Evolutionary conservation across 257 asterid species (phyloP).

Genomic region (Jaltomata sinuosa): DNA sequence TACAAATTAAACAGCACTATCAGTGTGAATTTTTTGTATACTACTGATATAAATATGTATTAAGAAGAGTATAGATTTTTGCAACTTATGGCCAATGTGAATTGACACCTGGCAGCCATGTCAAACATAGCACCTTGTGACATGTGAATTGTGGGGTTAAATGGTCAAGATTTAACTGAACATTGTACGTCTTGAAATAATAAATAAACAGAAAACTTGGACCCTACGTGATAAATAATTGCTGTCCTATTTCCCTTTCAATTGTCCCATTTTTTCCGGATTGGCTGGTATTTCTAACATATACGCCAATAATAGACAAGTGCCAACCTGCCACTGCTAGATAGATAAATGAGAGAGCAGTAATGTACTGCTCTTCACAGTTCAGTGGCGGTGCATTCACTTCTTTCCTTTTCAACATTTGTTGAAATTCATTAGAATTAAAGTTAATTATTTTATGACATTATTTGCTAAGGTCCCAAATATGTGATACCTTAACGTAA

Average conservation of each 20-base stretch:
- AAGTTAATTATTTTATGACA: not conserved
- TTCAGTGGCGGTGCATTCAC: slow-evolving; percentile 3
- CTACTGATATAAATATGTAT: no score
- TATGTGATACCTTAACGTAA: not conserved
- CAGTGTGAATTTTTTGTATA: no score
- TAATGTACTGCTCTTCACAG: not conserved
- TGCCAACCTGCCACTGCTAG: slow-evolving; percentile 8
- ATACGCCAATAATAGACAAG: slow-evolving; percentile 11
- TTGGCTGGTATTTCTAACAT: not conserved
- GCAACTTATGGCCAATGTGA: not conserved
- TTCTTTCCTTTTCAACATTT: not conserved
- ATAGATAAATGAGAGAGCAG: not conserved
- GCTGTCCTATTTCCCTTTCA: not conserved
- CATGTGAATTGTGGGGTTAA: not conserved
- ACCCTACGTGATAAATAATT: not conserved
- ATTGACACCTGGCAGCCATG: not conserved
- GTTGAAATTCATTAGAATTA: no score
- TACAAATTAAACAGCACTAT: no score
- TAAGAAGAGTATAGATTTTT: not conserved
- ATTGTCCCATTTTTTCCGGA: not conserved
- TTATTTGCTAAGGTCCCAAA: not conserved
- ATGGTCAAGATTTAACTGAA: not conserved
- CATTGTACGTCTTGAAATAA: not conserved
- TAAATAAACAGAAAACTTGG: not conserved
- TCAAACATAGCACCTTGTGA: not conserved